Evolutionary conservation across 139 green algal genomes (phyloP).

Genomic region (Pleodorina starrii): DNA sequence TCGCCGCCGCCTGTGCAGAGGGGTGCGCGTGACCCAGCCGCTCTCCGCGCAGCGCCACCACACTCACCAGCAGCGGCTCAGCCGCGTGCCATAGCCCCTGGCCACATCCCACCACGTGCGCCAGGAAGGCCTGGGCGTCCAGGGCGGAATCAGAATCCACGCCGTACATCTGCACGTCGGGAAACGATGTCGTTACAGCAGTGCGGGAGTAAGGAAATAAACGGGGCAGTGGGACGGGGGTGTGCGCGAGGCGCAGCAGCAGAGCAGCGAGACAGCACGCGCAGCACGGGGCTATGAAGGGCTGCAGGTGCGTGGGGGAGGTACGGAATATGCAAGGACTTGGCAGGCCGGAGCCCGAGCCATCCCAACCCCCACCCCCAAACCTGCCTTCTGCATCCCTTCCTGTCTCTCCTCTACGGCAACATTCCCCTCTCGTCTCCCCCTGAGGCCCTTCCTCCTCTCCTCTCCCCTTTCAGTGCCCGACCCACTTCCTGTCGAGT

Average conservation of each 20-base stretch:
- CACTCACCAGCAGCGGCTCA: constrained; percentile 31
- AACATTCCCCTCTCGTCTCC: not conserved
- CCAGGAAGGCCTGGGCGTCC: constrained; percentile 30
- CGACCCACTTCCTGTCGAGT: not conserved
- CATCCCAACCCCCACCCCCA: too few species aligned
- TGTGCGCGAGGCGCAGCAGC: too few species aligned
- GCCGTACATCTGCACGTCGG: constrained; percentile 14
- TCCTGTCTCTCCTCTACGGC: too few species aligned
- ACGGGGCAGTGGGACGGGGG: too few species aligned
- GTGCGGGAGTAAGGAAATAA: too few species aligned
- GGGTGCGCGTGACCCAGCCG: not conserved
- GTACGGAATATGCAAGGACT: too few species aligned
- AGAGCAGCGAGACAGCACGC: too few species aligned
- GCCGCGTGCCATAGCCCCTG: constrained; percentile 12
- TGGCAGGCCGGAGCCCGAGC: too few species aligned
- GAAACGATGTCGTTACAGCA: too few species aligned
- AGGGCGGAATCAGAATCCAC: not conserved
- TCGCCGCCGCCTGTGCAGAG: constrained; percentile 5
- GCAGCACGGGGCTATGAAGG: too few species aligned
- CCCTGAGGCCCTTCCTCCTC: not conserved
- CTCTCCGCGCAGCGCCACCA: not conserved
- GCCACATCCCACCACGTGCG: constrained; percentile 1
- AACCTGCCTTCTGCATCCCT: too few species aligned
- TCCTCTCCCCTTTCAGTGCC: not conserved
- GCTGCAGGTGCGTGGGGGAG: too few species aligned